These are phyloP conservation scores for Massariosphaeria phaeospora DNA, from an alignment of 495 filamentous ascomycete genomes.

Conservation along the genomic window DNA sequence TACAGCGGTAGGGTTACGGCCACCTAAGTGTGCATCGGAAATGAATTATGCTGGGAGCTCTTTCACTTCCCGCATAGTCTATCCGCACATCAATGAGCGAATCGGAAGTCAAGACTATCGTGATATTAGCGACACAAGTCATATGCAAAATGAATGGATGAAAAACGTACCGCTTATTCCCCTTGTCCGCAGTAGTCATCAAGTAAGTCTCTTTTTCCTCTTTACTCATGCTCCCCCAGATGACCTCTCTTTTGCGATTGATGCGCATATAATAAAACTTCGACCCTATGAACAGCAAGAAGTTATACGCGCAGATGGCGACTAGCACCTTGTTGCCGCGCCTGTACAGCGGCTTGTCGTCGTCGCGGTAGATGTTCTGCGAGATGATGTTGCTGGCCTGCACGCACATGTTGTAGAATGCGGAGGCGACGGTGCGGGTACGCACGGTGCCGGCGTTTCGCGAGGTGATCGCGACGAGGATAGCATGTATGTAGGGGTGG, in stretches of 20 bases:
- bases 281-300: slow-evolving; percentile 30
- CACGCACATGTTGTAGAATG: slow-evolving; percentile 53
- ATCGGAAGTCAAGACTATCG: background rate
- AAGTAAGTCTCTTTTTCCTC: slow-evolving; percentile 62
- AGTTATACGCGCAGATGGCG: slow-evolving; percentile 28
- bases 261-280: slow-evolving; percentile 32
- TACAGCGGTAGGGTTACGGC: too few species aligned
- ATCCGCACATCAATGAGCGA: slow-evolving; percentile 2
- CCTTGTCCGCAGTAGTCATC: slow-evolving; percentile 57
- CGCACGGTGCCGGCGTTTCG: slow-evolving; percentile 56
- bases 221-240: slow-evolving; percentile 57
- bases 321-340: slow-evolving; percentile 33
- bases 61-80: too few species aligned
- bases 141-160: slow-evolving; percentile 2
- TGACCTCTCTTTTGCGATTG: slow-evolving; percentile 41
- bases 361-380: slow-evolving; percentile 33
- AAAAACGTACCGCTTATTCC: slow-evolving; percentile 59
- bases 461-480: slow-evolving; percentile 36
- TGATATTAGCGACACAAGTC: background rate
- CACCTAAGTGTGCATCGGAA: too few species aligned
- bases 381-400: slow-evolving; percentile 36
- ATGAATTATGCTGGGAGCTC: too few species aligned
- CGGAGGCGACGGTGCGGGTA: slow-evolving; percentile 52
- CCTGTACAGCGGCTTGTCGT: slow-evolving; percentile 35
- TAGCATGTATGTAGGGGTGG: slow-evolving; percentile 32